These are phyloP conservation scores for Tricholoma flavovirens DNA, from an alignment of 768 basidiomycete genomes.

Conservation along the genomic window DNA sequence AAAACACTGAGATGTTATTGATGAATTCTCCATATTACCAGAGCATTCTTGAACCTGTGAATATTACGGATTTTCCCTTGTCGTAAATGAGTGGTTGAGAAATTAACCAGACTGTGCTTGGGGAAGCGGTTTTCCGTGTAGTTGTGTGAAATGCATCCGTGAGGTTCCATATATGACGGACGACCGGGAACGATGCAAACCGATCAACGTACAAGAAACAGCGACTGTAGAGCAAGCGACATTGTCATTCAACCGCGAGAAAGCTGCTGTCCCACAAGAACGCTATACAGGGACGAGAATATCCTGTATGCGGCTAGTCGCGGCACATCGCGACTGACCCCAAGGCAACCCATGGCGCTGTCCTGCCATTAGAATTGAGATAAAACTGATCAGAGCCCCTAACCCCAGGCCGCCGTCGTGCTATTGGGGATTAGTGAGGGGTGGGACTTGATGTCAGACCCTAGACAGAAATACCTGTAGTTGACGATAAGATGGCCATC, in stretches of 20 bases:
- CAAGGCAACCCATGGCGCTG: background rate
- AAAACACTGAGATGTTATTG: too few relatives aligned
- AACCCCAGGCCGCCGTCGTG: conserved; percentile 43
- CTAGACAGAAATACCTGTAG: conserved; percentile 57
- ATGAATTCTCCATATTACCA: too few relatives aligned
- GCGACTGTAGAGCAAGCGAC: background rate
- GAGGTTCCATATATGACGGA: background rate
- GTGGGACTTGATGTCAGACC: background rate
- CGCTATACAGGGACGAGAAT: background rate
- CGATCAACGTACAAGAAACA: background rate
- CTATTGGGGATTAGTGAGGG: conserved; percentile 16
- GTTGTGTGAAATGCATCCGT: background rate
- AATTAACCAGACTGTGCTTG: too few relatives aligned
- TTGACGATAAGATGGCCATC: conserved; percentile 90
- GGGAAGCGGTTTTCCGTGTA: too few relatives aligned
- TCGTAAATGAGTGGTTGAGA: too few relatives aligned
- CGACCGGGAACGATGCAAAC: background rate
- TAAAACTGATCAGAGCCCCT: conserved; percentile 1
- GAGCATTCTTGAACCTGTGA: too few relatives aligned
- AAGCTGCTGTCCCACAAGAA: background rate
- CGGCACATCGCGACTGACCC: background rate
- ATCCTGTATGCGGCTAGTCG: background rate
- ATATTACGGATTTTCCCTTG: too few relatives aligned
- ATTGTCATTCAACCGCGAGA: background rate
- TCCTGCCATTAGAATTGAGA: background rate